phyloP scores from a whole-genome alignment of 2,329 filamentous ascomycete genomes.

The Colletotrichum simmondsii region DNA sequence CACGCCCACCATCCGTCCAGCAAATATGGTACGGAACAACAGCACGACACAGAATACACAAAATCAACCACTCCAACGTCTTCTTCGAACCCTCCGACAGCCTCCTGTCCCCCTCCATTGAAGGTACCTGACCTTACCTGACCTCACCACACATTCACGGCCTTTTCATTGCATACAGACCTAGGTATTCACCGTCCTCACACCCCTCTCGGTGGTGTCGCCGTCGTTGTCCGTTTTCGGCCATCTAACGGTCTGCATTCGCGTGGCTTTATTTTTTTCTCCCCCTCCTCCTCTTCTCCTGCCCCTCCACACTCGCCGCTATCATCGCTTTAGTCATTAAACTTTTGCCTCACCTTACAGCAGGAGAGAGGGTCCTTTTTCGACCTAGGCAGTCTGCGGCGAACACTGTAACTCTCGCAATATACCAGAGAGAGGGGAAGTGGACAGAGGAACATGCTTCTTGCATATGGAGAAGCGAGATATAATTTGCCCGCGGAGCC shows the following conservation, averaged over 20 bases:
- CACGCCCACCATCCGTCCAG: background rate
- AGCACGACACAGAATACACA: background rate
- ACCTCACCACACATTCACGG: background rate
- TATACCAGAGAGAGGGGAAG: slow-evolving; percentile 4
- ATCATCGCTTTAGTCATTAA: slow-evolving; percentile 11
- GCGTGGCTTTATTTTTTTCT: slow-evolving; percentile 24
- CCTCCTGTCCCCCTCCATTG: background rate
- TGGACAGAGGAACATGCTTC: slow-evolving; percentile 1
- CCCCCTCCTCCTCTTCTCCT: background rate
- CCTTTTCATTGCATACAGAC: background rate
- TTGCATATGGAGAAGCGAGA: background rate
- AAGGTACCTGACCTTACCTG: background rate
- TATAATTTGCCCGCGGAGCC: slow-evolving; percentile 6
- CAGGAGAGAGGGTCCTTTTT: slow-evolving; percentile 34
- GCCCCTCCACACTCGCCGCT: slow-evolving; percentile 29
- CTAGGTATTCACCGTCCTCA: background rate
- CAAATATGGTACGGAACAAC: background rate
- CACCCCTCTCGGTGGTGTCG: slow-evolving; percentile 8
- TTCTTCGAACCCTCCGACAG: background rate
- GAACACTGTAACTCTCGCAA: slow-evolving; percentile 2
- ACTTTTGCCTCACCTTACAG: slow-evolving; percentile 24
- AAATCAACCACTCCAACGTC: background rate
- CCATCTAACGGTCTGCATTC: slow-evolving; percentile 23
- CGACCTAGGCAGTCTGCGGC: slow-evolving; percentile 24
- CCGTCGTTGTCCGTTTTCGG: slow-evolving; percentile 17